A percentile compares a stretch with the other conserved stretches of the same genome.
phyloP scores from a whole-genome alignment of 73 alveolate species.

The Breviolum minutum region DNA sequence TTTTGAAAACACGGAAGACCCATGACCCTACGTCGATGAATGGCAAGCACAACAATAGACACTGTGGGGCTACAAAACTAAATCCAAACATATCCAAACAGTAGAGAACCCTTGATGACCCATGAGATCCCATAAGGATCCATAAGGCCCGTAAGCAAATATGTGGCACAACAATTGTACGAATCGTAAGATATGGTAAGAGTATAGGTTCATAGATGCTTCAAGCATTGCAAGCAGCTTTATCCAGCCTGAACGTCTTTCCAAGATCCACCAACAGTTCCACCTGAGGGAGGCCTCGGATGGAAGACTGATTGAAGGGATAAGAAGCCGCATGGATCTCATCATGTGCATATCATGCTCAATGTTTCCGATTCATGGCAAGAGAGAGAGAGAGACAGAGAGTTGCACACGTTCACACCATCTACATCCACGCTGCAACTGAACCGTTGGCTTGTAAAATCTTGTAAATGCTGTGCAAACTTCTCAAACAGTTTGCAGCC shows the following conservation, averaged over 20 bases:
- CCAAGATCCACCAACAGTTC: constrained; percentile 83
- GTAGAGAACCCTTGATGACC: too few species aligned
- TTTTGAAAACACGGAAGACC: neutral
- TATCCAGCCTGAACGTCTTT: constrained; percentile 94
- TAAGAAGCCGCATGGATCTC: neutral
- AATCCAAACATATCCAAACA: too few species aligned
- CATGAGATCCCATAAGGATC: too few species aligned
- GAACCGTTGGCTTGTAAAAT: too few species aligned
- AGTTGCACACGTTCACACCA: too few species aligned
- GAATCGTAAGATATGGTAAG: neutral
- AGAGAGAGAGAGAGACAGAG: neutral
- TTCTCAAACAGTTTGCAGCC: too few species aligned
- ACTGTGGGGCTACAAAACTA: too few species aligned
- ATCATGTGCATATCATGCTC: neutral
- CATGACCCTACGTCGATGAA: neutral
- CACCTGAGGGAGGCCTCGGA: constrained; percentile 65
- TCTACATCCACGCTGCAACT: too few species aligned
- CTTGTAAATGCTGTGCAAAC: too few species aligned
- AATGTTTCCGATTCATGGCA: neutral
- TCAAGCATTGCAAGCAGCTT: neutral
- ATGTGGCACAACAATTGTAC: neutral
- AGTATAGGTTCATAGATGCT: neutral
- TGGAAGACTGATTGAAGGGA: neutral
- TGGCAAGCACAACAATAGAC: neutral
- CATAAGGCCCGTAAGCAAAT: too few species aligned